Evolutionary conservation across 768 basidiomycete genomes (phyloP).

Genomic region (Leccinellum luteum): DNA sequence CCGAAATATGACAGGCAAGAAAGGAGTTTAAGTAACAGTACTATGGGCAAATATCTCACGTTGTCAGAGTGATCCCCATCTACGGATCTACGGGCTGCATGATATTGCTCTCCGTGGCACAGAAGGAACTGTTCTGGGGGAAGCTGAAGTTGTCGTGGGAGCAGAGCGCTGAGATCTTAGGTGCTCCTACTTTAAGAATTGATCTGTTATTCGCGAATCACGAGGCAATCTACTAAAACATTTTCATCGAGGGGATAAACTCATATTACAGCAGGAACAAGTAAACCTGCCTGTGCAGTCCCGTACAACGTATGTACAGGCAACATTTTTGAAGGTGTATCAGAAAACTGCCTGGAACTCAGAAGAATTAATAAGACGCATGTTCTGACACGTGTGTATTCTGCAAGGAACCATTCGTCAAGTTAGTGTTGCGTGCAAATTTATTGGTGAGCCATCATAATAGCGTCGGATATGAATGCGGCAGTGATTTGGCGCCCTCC

Average conservation of each 20-base stretch:
- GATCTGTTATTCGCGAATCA: constrained; percentile 22
- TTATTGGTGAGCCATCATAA: constrained; percentile 90
- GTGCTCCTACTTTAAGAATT: constrained; percentile 19
- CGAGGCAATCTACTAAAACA: constrained; percentile 33
- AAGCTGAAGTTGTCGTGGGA: not conserved
- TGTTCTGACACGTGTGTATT: constrained; percentile 22
- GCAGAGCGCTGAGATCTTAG: constrained; percentile 6
- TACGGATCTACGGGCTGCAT: not conserved
- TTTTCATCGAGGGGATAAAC: constrained; percentile 33
- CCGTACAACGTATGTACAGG: constrained; percentile 33
- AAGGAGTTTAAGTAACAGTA: constrained; percentile 1
- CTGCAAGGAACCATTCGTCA: constrained; percentile 28
- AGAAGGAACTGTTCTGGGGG: not conserved
- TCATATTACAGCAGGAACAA: constrained; percentile 28
- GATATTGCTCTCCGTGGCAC: not conserved
- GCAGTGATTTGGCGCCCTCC: constrained; percentile 89
- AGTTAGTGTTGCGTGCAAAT: constrained; percentile 19
- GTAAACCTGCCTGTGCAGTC: constrained; percentile 40
- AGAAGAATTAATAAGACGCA: constrained; percentile 29
- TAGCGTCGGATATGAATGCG: constrained; percentile 86
- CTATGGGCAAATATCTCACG: not conserved
- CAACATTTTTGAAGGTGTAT: constrained; percentile 29
- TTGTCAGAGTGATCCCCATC: constrained; percentile 9
- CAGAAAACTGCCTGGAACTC: constrained; percentile 31
- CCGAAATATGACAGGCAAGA: constrained; percentile 13